phyloP scores from a whole-genome alignment of 768 basidiomycete species.

The Rhodotorula paludigena region DNA sequence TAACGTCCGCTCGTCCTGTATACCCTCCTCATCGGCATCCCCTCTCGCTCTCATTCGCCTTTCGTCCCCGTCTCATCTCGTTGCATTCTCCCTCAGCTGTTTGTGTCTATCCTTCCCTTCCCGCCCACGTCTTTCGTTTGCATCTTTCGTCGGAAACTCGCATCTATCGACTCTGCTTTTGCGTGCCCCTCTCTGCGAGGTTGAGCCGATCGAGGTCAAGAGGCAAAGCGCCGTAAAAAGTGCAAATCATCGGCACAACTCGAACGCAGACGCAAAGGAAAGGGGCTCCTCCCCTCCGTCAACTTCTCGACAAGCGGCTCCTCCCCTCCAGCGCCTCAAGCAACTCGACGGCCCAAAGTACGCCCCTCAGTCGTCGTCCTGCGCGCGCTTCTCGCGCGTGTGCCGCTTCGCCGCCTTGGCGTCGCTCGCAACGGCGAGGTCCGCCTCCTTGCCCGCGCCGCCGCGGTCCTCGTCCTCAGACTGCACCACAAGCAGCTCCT shows the following conservation, averaged over 20 bases:
- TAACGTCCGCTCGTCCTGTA: background rate
- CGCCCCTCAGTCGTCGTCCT: background rate
- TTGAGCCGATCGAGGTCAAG: too few species aligned
- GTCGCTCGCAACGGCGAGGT: background rate
- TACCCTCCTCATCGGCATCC: background rate
- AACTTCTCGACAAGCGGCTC: too few species aligned
- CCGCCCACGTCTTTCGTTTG: background rate
- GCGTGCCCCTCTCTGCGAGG: too few species aligned
- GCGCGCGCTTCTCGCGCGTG: background rate
- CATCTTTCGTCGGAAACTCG: too few species aligned
- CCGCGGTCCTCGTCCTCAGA: background rate
- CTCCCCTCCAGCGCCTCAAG: too few species aligned
- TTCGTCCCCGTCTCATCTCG: background rate
- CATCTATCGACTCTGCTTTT: too few species aligned
- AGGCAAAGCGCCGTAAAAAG: too few species aligned
- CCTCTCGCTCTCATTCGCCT: background rate
- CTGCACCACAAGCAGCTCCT: background rate
- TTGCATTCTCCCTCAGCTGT: background rate
- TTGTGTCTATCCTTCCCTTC: background rate
- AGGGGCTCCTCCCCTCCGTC: too few species aligned
- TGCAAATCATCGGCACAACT: too few species aligned
- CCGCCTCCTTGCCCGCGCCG: background rate
- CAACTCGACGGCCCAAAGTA: background rate
- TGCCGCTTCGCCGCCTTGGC: slow-evolving; percentile 4
- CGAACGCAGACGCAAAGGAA: too few species aligned